Percentiles rank a stretch among this genome's conserved stretches.
These are phyloP conservation scores for Mycena crocata DNA, from an alignment of 768 basidiomycete species.

Conservation along the genomic window DNA sequence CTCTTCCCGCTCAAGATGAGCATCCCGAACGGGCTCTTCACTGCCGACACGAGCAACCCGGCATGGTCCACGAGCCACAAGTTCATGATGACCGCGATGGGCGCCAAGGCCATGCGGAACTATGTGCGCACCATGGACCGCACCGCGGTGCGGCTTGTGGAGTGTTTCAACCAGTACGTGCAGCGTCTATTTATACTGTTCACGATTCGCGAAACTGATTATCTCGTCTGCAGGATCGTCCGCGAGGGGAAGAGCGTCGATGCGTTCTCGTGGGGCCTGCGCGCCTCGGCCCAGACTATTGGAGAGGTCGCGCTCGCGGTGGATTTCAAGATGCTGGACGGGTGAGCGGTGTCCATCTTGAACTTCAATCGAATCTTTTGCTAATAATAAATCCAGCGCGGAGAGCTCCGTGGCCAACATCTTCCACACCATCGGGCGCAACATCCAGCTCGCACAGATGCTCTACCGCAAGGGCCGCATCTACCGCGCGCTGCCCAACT, in stretches of 20 bases:
- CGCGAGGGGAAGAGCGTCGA: constrained; percentile 8
- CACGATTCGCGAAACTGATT: no score
- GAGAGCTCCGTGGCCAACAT: constrained; percentile 9
- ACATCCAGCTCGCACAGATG: constrained; percentile 15
- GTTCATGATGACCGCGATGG: constrained; percentile 35
- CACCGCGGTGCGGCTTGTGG: constrained; percentile 17
- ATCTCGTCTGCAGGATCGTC: constrained; percentile 1
- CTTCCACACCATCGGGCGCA: constrained; percentile 6
- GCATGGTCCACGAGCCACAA: constrained; percentile 27
- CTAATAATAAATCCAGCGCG: background rate
- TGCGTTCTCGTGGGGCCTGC: constrained; percentile 26
- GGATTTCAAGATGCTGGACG: constrained; percentile 25
- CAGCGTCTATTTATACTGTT: no score
- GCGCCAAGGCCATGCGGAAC: constrained; percentile 29
- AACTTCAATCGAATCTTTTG: background rate
- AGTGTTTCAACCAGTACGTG: constrained; percentile 22
- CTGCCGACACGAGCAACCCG: constrained; percentile 27
- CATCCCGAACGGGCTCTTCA: constrained; percentile 30
- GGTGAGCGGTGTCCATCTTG: background rate
- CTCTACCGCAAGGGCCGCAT: constrained; percentile 26
- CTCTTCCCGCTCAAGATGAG: constrained; percentile 24
- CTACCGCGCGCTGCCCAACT: constrained; percentile 29
- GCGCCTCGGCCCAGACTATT: constrained; percentile 27
- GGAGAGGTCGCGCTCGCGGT: constrained; percentile 27
- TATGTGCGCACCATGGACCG: constrained; percentile 28